Evolutionary conservation across 2,329 filamentous ascomycete genomes (phyloP).

Genomic region (Pseudopithomyces chartarum): DNA sequence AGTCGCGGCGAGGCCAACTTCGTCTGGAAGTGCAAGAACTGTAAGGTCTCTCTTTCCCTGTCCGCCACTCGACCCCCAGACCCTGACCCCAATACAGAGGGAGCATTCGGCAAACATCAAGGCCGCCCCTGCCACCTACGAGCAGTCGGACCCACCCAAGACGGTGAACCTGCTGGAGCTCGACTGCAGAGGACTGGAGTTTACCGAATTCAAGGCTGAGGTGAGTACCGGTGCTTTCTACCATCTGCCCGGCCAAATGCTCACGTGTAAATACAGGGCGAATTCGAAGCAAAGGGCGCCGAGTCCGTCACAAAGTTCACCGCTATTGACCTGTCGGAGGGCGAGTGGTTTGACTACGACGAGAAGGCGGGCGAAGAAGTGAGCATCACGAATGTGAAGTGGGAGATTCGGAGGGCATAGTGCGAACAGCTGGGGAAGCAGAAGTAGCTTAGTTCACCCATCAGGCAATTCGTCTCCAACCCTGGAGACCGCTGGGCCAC

Average conservation of each 20-base stretch:
- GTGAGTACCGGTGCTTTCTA: constrained; percentile 53
- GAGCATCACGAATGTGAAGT: constrained; percentile 86
- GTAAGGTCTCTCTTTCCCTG: constrained; percentile 69
- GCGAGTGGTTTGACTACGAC: constrained; percentile 98
- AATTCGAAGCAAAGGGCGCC: constrained; percentile 82
- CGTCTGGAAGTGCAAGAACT: constrained; percentile 99
- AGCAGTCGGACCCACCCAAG: constrained; percentile 73
- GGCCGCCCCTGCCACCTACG: constrained; percentile 72
- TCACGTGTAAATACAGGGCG: constrained; percentile 62
- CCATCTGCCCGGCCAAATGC: not conserved
- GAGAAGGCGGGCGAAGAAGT: constrained; percentile 92
- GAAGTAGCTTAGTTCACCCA: too few relatives aligned
- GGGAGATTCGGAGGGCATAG: constrained; percentile 78
- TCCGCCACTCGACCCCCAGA: not conserved
- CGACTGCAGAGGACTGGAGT: constrained; percentile 93
- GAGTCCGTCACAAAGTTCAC: constrained; percentile 84
- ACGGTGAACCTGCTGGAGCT: constrained; percentile 82
- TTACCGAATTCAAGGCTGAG: constrained; percentile 87
- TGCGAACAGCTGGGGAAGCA: too few relatives aligned
- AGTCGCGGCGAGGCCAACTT: constrained; percentile 97
- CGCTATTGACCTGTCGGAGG: constrained; percentile 80
- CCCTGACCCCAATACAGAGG: constrained; percentile 58
- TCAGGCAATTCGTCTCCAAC: too few relatives aligned
- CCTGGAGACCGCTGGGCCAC: too few relatives aligned
- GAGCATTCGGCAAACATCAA: constrained; percentile 87